phyloP scores from a whole-genome alignment of 768 basidiomycete genomes.

The Serendipita indica region DNA sequence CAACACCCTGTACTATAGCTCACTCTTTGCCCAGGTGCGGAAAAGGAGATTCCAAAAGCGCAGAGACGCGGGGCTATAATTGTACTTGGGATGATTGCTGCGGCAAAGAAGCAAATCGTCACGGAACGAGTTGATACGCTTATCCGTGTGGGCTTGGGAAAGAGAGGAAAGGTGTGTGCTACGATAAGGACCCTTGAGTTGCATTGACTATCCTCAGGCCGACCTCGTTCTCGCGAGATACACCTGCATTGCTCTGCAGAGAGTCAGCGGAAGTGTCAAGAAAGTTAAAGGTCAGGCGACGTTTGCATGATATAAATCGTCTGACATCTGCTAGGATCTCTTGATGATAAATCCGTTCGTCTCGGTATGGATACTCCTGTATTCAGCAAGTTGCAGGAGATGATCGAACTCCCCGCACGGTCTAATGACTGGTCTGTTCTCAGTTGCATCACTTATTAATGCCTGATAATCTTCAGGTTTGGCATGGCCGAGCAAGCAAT shows the following conservation, averaged over 20 bases:
- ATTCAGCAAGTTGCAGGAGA: constrained; percentile 67
- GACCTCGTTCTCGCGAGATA: constrained; percentile 86
- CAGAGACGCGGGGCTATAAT: constrained; percentile 94
- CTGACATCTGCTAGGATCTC: constrained; percentile 44
- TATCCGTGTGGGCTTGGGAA: constrained; percentile 75
- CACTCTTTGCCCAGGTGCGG: constrained; percentile 38
- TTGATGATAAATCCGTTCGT: constrained; percentile 72
- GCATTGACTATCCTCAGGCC: constrained; percentile 35
- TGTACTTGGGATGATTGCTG: constrained; percentile 90
- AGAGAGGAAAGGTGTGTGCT: constrained; percentile 54
- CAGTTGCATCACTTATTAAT: background rate
- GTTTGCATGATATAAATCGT: background rate
- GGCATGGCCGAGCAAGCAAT: constrained; percentile 63
- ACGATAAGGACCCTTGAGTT: background rate
- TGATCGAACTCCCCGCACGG: constrained; percentile 65
- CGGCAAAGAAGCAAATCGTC: constrained; percentile 65
- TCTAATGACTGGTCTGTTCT: constrained; percentile 64
- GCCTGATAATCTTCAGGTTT: background rate
- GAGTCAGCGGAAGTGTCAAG: constrained; percentile 87
- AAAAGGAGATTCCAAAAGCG: constrained; percentile 54
- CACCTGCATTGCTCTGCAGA: constrained; percentile 83
- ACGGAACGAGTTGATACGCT: constrained; percentile 71
- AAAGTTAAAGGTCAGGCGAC: constrained; percentile 75
- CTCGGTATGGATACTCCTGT: constrained; percentile 77
- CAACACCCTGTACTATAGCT: background rate